Conservation (phyloP, 2,329 filamentous ascomycete genomes). For the Trichophyton verrucosum region DNA sequence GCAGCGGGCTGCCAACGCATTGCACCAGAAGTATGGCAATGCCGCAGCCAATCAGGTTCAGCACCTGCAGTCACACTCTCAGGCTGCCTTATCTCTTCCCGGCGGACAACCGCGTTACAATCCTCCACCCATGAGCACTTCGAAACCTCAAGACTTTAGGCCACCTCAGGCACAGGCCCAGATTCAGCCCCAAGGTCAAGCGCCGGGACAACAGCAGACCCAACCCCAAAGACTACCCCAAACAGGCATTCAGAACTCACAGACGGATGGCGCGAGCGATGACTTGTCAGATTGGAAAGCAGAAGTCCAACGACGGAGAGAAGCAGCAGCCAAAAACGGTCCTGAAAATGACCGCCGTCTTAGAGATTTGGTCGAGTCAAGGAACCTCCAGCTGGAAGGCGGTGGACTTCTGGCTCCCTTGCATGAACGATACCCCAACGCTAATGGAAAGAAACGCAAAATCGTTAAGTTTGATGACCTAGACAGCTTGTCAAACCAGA, state of each 20-base stretch:
- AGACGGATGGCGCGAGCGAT: constrained; percentile 64
- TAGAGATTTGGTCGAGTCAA: constrained; percentile 30
- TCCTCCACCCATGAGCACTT: not conserved
- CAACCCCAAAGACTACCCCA: constrained; percentile 19
- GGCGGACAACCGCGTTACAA: constrained; percentile 22
- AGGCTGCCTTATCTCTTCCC: constrained; percentile 24
- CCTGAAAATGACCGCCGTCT: constrained; percentile 30
- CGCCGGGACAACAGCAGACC: constrained; percentile 27
- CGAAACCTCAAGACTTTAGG: constrained; percentile 4
- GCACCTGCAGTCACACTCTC: constrained; percentile 32
- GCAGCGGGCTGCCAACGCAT: constrained; percentile 41
- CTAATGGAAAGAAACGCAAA: constrained; percentile 31
- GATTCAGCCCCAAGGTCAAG: constrained; percentile 27
- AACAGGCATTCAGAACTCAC: constrained; percentile 39
- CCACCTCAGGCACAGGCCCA: constrained; percentile 12
- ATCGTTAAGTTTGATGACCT: constrained; percentile 9
- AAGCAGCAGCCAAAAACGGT: constrained; percentile 26
- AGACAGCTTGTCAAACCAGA: constrained; percentile 1
- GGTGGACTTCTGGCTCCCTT: constrained; percentile 36
- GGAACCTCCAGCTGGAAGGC: constrained; percentile 32
- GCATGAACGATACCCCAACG: constrained; percentile 24
- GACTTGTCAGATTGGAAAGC: constrained; percentile 43
- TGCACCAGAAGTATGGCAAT: constrained; percentile 38
- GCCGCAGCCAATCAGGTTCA: constrained; percentile 33
- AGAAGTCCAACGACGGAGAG: constrained; percentile 34